Conservation (phyloP, 495 filamentous ascomycete genomes). For the Acidomyces sp. region DNA sequence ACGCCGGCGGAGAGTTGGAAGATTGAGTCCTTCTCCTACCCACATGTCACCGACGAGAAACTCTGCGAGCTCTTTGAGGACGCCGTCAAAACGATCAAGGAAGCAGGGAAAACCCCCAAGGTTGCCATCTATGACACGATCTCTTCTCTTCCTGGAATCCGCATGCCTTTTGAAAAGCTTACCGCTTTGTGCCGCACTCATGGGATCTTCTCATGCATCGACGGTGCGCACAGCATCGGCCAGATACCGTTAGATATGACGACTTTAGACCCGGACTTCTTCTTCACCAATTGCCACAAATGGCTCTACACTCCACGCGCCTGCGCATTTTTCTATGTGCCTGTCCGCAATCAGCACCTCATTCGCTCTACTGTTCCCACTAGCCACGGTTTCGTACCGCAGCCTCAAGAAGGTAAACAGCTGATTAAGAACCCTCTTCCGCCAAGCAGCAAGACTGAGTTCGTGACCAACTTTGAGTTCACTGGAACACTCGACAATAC, state of each 20-base stretch:
- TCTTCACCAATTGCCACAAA: conserved; percentile 78
- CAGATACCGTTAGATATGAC: conserved; percentile 56
- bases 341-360: conserved; percentile 54
- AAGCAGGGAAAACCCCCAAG: conserved; percentile 24
- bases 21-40: conserved; percentile 40
- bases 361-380: conserved; percentile 68
- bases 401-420: conserved; percentile 38
- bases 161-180: conserved; percentile 64
- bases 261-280: conserved; percentile 63
- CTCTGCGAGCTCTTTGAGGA: conserved; percentile 27
- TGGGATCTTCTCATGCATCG: conserved; percentile 52
- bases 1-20: conserved; percentile 32
- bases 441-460: conserved; percentile 36
- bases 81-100: conserved; percentile 6
- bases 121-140: conserved; percentile 73
- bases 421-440: conserved; percentile 43
- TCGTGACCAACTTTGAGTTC: conserved; percentile 63
- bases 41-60: conserved; percentile 45
- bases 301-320: conserved; percentile 80
- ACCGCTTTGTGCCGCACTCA: conserved; percentile 47
- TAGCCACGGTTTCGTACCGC: conserved; percentile 41
- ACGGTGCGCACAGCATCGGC: conserved; percentile 73
- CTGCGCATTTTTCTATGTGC: conserved; percentile 69
- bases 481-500: conserved; percentile 60
- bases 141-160: conserved; percentile 57